These are phyloP conservation scores for Fusarium keratoplasticum DNA, from an alignment of 2,329 filamentous ascomycete species.

Conservation along the genomic window DNA sequence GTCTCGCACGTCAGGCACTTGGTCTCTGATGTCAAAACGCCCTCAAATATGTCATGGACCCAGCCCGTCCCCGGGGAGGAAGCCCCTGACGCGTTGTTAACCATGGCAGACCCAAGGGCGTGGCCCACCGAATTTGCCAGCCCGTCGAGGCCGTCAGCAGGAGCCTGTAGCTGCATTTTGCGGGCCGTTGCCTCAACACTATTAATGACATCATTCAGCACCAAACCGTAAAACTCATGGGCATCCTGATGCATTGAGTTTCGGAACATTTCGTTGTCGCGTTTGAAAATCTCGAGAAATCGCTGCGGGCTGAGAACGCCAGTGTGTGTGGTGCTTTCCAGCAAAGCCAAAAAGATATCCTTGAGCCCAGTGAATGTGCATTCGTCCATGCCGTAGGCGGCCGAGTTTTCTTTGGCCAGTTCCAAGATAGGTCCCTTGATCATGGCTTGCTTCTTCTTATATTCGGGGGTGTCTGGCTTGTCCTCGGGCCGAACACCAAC, in stretches of 20 bases:
- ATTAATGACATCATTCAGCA: conserved; percentile 95
- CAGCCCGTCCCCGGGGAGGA: conserved; percentile 78
- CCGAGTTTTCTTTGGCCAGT: conserved; percentile 82
- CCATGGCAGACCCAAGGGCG: conserved; percentile 47
- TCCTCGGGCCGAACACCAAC: conserved; percentile 80
- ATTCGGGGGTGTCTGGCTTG: conserved; percentile 93
- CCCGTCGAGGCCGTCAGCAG: conserved; percentile 48
- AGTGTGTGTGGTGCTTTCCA: conserved; percentile 82
- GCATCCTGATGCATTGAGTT: conserved; percentile 98
- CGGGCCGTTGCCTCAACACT: conserved; percentile 92
- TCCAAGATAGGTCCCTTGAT: conserved; percentile 88
- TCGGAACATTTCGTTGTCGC: conserved; percentile 97
- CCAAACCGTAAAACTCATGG: conserved; percentile 93
- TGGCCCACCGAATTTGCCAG: conserved; percentile 64
- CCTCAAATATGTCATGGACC: conserved; percentile 98
- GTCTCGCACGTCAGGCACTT: conserved; percentile 97
- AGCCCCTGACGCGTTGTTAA: conserved; percentile 55
- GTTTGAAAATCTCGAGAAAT: conserved; percentile 92
- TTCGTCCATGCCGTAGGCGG: conserved; percentile 90
- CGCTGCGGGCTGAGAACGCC: conserved; percentile 93
- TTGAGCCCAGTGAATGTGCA: conserved; percentile 94
- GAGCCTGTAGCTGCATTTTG: conserved; percentile 60
- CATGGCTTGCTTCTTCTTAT: conserved; percentile 97
- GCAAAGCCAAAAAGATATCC: conserved; percentile 93
- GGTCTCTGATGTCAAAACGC: conserved; percentile 93